Evolutionary conservation across 768 basidiomycete genomes (phyloP), one percentile per base, ranked within the genome.

Genomic region (Melanogaster broomeanus): DNA sequence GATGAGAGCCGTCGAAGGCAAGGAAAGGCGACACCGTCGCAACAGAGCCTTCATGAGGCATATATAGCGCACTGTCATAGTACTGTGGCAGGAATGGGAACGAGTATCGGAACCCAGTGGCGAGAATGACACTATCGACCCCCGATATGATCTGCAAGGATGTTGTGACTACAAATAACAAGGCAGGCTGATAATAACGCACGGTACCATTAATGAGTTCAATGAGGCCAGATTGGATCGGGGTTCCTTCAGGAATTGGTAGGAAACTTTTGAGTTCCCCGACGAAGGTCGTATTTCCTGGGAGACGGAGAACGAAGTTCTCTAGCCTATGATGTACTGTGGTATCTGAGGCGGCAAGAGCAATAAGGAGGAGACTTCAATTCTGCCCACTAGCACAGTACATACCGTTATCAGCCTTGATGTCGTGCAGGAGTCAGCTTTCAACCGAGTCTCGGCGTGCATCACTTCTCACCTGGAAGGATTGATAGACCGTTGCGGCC

Each of bases 71-170:
- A n/a, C 16, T 39, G 3, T 61, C 59, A 30, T 61, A 61, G 31
- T 57, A 57, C 28, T 52, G 59, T 7, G 55, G 22, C 31, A 54
- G 42, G 48, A 61, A 61, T 24, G 59, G 60, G 12, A 33, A 61
- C 12, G 59, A 54, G n/a, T 52, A n/a, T n/a, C n/a, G n/a, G n/a
- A n/a, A n/a, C n/a, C n/a, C n/a, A n/a, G n/a, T n/a, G n/a, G n/a
- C n/a, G n/a, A n/a, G n/a, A n/a, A n/a, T n/a, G n/a, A n/a, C n/a
- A n/a, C n/a, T n/a, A n/a, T n/a, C n/a, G n/a, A n/a, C n/a, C n/a
- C n/a, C n/a, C n/a, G n/a, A n/a, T n/a, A n/a, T n/a, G n/a, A n/a
- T n/a, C n/a, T n/a, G n/a, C n/a, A n/a, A n/a, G n/a, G n/a, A n/a
- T n/a, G n/a, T n/a, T n/a, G n/a, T n/a, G n/a, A n/a, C n/a, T n/a